Evolutionary conservation across 1,284 basidiomycete species (phyloP).

Genomic region (Leccinum solheimii): DNA sequence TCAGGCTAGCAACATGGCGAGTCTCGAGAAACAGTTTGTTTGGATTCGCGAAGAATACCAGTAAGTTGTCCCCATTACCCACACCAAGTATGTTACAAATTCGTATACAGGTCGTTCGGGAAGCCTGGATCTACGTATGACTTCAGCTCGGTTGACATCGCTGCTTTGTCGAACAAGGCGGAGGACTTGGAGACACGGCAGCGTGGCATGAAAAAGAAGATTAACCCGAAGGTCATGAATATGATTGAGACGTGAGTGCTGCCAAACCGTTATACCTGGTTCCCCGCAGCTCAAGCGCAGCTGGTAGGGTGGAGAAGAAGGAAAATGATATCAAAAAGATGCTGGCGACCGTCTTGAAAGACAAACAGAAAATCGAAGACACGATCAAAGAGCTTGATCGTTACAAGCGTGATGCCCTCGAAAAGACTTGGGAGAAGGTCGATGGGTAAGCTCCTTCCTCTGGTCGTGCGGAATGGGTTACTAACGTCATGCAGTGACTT

Average conservation of each 20-base stretch:
- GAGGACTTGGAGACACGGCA: constrained; percentile 80
- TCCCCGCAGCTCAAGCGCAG: not conserved
- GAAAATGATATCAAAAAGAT: constrained; percentile 87
- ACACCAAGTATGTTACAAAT: constrained; percentile 1
- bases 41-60: constrained; percentile 90
- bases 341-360: constrained; percentile 86
- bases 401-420: constrained; percentile 92
- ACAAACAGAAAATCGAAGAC: constrained; percentile 95
- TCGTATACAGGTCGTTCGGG: constrained; percentile 68
- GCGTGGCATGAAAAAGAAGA: constrained; percentile 90
- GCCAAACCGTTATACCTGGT: not conserved
- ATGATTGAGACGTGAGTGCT: constrained; percentile 87
- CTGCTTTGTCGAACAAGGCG: constrained; percentile 63
- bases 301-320: constrained; percentile 87
- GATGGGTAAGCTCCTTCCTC: constrained; percentile 62
- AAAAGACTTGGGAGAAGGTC: constrained; percentile 96
- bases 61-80: constrained; percentile 39
- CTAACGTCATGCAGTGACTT: constrained; percentile 69
- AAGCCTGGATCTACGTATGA: constrained; percentile 83
- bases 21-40: constrained; percentile 78
- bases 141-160: constrained; percentile 75
- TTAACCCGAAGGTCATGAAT: constrained; percentile 94
- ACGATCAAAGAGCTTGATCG: constrained; percentile 93
- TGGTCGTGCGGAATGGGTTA: not conserved
- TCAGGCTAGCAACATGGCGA: constrained; percentile 46